phyloP scores from a whole-genome alignment of 73 alveolate genomes.

The Uronychia setigera region DNA sequence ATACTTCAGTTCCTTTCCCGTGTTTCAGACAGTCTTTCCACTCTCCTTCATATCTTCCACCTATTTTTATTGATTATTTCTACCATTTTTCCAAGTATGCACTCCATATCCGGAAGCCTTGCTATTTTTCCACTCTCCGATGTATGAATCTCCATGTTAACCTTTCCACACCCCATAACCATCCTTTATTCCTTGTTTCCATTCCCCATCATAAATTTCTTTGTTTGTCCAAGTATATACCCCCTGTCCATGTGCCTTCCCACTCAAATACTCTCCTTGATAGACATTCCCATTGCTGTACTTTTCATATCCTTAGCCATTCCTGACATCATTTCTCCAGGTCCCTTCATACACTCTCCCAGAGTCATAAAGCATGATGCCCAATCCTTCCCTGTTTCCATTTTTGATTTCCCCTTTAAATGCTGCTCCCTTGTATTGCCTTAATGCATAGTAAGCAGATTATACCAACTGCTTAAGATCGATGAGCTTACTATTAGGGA shows the following conservation, averaged over 20 bases:
- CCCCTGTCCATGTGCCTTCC: constrained; percentile 57
- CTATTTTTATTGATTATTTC: not conserved
- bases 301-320: constrained; percentile 86
- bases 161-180: constrained; percentile 84
- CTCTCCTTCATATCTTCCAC: constrained; percentile 92
- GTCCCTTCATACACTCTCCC: constrained; percentile 89
- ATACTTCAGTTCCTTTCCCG: constrained; percentile 79
- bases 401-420: constrained; percentile 2
- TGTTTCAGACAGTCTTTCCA: constrained; percentile 92
- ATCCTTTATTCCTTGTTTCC: constrained; percentile 68
- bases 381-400: constrained; percentile 17
- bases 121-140: constrained; percentile 18
- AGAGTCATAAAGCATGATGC: constrained; percentile 8
- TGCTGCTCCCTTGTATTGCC: not conserved
- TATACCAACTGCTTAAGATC: not conserved
- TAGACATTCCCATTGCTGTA: constrained; percentile 12
- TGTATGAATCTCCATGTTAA: constrained; percentile 49
- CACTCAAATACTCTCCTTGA: constrained; percentile 6
- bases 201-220: constrained; percentile 62
- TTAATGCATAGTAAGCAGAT: not conserved
- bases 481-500: too few species aligned
- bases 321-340: constrained; percentile 83
- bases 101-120: constrained; percentile 12
- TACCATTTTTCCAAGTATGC: constrained; percentile 70
- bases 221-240: constrained; percentile 44